Conservation (phyloP, 2,329 filamentous ascomycete species). For the Alternaria angustiovoidea region DNA sequence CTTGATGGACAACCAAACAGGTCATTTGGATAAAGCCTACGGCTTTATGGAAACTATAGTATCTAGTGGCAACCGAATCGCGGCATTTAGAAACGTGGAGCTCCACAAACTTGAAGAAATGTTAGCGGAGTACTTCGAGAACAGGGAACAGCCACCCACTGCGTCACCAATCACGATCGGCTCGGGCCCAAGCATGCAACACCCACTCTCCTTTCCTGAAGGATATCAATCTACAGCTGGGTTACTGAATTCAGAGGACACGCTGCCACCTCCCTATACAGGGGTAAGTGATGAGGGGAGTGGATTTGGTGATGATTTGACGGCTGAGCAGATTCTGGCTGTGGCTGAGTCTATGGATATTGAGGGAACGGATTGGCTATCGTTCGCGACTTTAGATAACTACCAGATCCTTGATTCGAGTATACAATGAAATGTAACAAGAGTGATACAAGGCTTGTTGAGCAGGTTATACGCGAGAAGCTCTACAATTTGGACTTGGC, state of each 20-base stretch:
- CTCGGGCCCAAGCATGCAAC: not conserved
- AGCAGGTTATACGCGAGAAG: not conserved
- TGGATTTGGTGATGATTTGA: conserved; percentile 50
- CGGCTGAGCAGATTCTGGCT: conserved; percentile 58
- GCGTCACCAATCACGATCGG: not conserved
- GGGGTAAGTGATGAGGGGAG: conserved; percentile 34
- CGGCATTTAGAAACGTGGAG: conserved; percentile 56
- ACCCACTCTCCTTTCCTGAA: not conserved
- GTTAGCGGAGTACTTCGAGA: conserved; percentile 40
- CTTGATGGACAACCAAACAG: conserved; percentile 46
- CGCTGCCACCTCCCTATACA: conserved; percentile 24
- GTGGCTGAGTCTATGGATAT: conserved; percentile 59
- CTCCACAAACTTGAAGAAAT: conserved; percentile 57
- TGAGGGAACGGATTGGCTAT: conserved; percentile 57
- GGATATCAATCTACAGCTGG: not conserved
- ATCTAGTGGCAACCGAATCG: conserved; percentile 57
- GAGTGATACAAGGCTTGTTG: not conserved
- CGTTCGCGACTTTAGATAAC: conserved; percentile 57
- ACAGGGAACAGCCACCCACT: not conserved
- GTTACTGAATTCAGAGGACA: conserved; percentile 2
- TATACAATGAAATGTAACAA: not conserved
- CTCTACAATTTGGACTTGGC: conserved; percentile 29
- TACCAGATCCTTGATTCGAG: conserved; percentile 30
- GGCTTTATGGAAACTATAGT: conserved; percentile 59
- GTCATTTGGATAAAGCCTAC: conserved; percentile 55